Base-by-base conservation (phyloP, 495 filamentous ascomycete species). In the Staphylotrichum tortipilum region DNA sequence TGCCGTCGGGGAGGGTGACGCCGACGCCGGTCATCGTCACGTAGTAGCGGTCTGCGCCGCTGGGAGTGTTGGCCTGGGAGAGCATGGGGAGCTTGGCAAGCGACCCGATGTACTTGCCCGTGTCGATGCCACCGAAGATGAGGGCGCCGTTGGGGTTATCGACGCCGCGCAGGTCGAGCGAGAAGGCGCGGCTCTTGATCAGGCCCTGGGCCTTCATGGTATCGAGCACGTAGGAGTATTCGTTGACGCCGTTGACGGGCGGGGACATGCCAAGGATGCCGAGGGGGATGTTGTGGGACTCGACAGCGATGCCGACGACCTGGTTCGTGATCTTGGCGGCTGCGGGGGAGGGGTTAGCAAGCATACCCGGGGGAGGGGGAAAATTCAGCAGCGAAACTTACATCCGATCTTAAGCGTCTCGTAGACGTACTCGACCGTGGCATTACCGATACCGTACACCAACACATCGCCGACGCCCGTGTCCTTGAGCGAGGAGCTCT, bases 81-180 rank as follows among this genome's bases (percentile, higher is more conserved):
- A 62, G 54, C 21, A 92, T 72, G 29, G 68, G 68, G 8, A 74
- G 57, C 19, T 66, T 70, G 24, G 49, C 64, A 3, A 94, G 72
- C 2, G 65, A 28, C 24, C 85, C 87, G 15, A 70, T 69, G 60
- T 80, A 92, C 55, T 88, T 90, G 39, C 72, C 53, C n/a, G 56
- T 59, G 60, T 94, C 80, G 31, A 94, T 68, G 28, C 88, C 88
- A 17, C 88, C 88, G 53, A 94, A 94, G 26, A 91, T 75, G 52
- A 94, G 81, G 19, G 81, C 57, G 19, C 91, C 91, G 17, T 59
- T 47, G 26, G 68, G 59, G 52, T 67, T 60, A 30, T 65, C 60
- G 50, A 70, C 66, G 41, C 63, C 60, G 9, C 84, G 74, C 1
- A 85, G 68, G 45, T 86, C 81, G 15, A 90, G 65, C 41, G 80